Base-by-base conservation (phyloP, 306 rosid species). In the Quercus parvula region DNA sequence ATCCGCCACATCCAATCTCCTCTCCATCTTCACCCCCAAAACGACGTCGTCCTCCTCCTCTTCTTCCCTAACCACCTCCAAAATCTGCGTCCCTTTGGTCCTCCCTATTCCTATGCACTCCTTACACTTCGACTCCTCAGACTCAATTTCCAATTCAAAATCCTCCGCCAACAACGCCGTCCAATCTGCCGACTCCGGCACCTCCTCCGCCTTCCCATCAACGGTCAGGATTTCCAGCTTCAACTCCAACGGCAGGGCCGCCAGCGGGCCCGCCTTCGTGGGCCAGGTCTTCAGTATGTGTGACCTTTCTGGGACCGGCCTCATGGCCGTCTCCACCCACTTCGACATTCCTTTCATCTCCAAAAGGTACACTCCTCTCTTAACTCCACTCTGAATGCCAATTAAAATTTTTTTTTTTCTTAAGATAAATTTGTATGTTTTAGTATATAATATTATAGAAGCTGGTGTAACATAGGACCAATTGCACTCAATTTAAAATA, bases 231-330 rank as follows among this genome's bases (percentile, higher is more conserved):
- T 96, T 22, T 31, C 91, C 11, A 75, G 85, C 12, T 80, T 85
- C 54, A 87, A 81, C 71, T 79, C 90, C 3, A 78, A 84, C 68
- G 84, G 79, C 24, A 89, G 85, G 72, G 73, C 82, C 4, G 86
- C 82, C 4, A 85, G 89, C 12, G 97, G 99, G 25, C 99, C 99
- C 3, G 99, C 98, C 51, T 96, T 96, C 77, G 99, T 96, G 11
- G 99, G 98, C 28, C 98, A 96, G 89, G 99, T 96, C 15, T 93
- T 96, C 90, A 91, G 98, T 51, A 93, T 93, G 97, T 93, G 99
- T 69, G 98, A 96, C 87, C 98, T 96, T 75, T 96, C 99, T 2
- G 99, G 99, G 41, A 91, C 98, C 3, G 99, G 99, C 28, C 93
- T 96, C 72, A 93, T 96, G 98, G 98, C 99, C 27, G 98, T 93